Percentiles rank a stretch among this genome's conserved stretches.
Evolutionary conservation across 2,329 filamentous ascomycete species (phyloP).

Genomic region (Sclerotinia minor): DNA sequence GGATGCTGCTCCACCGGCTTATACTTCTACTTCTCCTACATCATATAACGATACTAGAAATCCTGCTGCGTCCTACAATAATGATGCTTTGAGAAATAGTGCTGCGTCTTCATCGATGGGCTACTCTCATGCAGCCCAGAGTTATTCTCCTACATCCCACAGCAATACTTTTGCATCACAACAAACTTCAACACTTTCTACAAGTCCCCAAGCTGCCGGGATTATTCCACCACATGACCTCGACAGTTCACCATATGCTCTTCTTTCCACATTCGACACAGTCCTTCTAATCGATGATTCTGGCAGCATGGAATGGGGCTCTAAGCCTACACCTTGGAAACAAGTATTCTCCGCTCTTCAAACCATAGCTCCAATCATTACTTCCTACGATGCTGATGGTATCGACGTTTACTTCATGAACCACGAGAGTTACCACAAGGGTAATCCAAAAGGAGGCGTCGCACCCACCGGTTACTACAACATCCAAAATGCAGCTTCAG

Average conservation of each 20-base stretch:
- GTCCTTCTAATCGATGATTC: conserved; percentile 90
- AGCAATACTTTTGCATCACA: neutral
- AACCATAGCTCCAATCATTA: conserved; percentile 79
- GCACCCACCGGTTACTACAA: conserved; percentile 61
- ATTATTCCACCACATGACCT: conserved; percentile 2
- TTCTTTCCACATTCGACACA: conserved; percentile 80
- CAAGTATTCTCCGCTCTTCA: conserved; percentile 71
- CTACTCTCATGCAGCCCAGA: neutral
- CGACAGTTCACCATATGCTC: conserved; percentile 58
- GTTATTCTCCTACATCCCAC: neutral
- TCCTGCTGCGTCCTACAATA: neutral
- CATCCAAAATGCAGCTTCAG: conserved; percentile 56
- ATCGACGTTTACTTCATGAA: conserved; percentile 94
- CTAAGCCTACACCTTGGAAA: conserved; percentile 57
- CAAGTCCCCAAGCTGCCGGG: neutral
- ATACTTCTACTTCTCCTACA: conserved; percentile 1
- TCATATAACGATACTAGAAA: neutral
- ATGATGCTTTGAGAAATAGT: neutral
- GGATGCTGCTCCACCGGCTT: conserved; percentile 9
- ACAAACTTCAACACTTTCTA: neutral
- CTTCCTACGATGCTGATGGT: conserved; percentile 75
- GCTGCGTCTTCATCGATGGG: neutral
- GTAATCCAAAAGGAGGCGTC: conserved; percentile 42
- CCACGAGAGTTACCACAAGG: conserved; percentile 48
- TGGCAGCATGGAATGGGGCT: conserved; percentile 67